Conservation (phyloP, 2,329 filamentous ascomycete genomes). For the Dothidotthia symphoricarpi region DNA sequence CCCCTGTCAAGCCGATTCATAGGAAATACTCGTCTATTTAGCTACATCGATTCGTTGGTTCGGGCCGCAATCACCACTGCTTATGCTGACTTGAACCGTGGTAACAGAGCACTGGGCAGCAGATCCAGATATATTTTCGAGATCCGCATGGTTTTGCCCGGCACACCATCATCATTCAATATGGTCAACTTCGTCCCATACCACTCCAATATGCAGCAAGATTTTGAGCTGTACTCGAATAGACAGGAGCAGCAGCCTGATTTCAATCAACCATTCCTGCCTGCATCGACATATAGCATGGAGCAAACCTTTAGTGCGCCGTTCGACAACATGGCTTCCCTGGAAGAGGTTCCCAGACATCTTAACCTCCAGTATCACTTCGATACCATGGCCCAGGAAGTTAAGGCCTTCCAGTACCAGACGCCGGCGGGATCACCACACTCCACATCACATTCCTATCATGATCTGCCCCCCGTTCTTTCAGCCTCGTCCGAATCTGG, state of each 20-base stretch:
- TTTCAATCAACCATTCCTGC: slow-evolving; percentile 29
- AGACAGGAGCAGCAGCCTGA: slow-evolving; percentile 33
- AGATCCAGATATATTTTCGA: slow-evolving; percentile 13
- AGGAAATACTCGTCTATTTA: slow-evolving; percentile 21
- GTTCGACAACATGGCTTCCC: slow-evolving; percentile 38
- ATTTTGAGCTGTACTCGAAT: slow-evolving; percentile 42
- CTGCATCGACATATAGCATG: slow-evolving; percentile 29
- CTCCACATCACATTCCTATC: slow-evolving; percentile 49
- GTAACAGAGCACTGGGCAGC: slow-evolving; percentile 18
- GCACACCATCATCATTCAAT: slow-evolving; percentile 13
- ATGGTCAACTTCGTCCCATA: slow-evolving; percentile 41
- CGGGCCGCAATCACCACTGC: slow-evolving; percentile 14
- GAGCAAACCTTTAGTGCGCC: slow-evolving; percentile 40
- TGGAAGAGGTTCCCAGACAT: slow-evolving; percentile 30
- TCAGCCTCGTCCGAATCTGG: slow-evolving; percentile 53
- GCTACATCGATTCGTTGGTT: slow-evolving; percentile 9
- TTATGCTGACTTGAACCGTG: slow-evolving; percentile 30
- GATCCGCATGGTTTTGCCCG: slow-evolving; percentile 5
- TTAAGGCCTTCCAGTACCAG: slow-evolving; percentile 40
- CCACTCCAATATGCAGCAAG: slow-evolving; percentile 34
- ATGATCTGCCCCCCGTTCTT: slow-evolving; percentile 47
- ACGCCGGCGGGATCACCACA: slow-evolving; percentile 46
- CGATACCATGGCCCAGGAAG: slow-evolving; percentile 37
- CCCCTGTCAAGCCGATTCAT: slow-evolving; percentile 28
- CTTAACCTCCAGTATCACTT: slow-evolving; percentile 41